These are phyloP conservation scores for Colletotrichum shisoi DNA, from an alignment of 2,329 filamentous ascomycete genomes.

Conservation along the genomic window DNA sequence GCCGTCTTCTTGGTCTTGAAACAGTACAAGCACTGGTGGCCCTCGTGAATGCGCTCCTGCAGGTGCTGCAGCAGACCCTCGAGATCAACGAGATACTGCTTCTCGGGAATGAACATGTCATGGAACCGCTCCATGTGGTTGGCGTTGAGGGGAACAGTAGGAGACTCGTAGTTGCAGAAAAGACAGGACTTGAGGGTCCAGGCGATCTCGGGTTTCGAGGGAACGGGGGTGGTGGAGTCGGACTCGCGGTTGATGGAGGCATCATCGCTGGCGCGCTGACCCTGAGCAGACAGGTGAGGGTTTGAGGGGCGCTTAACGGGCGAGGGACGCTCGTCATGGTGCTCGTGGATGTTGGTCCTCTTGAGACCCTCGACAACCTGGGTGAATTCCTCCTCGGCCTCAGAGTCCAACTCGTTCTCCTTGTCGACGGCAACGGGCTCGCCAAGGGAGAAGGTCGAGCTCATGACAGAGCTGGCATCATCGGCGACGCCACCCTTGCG, in stretches of 20 bases:
- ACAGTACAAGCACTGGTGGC: constrained; percentile 87
- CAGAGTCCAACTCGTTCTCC: constrained; percentile 64
- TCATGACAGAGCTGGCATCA: constrained; percentile 82
- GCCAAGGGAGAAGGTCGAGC: constrained; percentile 89
- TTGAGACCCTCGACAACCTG: constrained; percentile 81
- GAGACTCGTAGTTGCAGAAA: constrained; percentile 90
- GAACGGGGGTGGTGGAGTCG: constrained; percentile 53
- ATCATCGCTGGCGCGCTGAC: constrained; percentile 53
- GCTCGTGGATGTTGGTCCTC: constrained; percentile 70
- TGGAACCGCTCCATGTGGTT: constrained; percentile 92
- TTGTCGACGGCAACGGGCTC: constrained; percentile 70
- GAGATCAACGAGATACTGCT: constrained; percentile 79
- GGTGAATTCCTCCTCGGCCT: constrained; percentile 77
- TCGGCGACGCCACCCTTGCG: constrained; percentile 54
- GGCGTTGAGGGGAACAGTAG: constrained; percentile 77
- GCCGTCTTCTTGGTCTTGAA: constrained; percentile 81
- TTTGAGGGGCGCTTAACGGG: constrained; percentile 64
- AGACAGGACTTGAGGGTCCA: constrained; percentile 70
- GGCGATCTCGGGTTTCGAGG: constrained; percentile 48
- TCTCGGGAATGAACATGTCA: constrained; percentile 95
- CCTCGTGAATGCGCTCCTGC: constrained; percentile 78
- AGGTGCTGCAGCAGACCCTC: constrained; percentile 82
- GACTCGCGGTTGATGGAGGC: constrained; percentile 53
- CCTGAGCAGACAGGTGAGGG: constrained; percentile 55
- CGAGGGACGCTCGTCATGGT: constrained; percentile 53